Base-by-base conservation (phyloP, 495 filamentous ascomycete species). In the Aspergillus avenaceus region DNA sequence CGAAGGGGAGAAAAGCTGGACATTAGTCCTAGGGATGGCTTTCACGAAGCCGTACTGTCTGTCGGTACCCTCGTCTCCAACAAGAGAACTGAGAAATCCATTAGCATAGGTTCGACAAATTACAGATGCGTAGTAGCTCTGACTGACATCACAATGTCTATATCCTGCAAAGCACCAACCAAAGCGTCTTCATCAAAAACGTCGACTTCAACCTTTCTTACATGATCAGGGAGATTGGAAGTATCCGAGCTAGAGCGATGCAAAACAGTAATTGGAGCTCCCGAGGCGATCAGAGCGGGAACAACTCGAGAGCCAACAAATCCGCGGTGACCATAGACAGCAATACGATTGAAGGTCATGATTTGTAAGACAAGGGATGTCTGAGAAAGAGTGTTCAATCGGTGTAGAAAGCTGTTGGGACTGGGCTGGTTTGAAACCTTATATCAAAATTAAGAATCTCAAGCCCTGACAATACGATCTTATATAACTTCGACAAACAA, bases 131-230 rank as follows among this genome's bases (percentile, higher is more conserved):
- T 8, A 42, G 26, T 42, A 31, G 53, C 18, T 13, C 2, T 37
- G 42, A 42, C 49, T 49, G 14, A 62, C 60, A 62, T 59, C 7
- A 62, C 40, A 41, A 62, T 62, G 41, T 62, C 60, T 22, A 62
- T 52, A 50, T 59, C 56, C 22, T 56, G 21, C 13, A 62, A 27
- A 4, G 43, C 44, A 5, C 21, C 45, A 5, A 43, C 36, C 16
- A 62, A 19, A 19, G 53, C 36, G 11, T 49, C 41, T 25, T 59
- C 45, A 44, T 62, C 53, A 2, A 37, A 18, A 7, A 56, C 13
- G 41, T 56, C 53, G 3, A 63, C 60, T 44, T 59, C 48, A 24
- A 59, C 32, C 8, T 24, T 34, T 12, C 4, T 16, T 2, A 63
- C 53, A 41, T 37, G 5, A 2, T 34, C 41, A 0, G 53, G 56